These are phyloP conservation scores for Lipomyces sp. DNA, from an alignment of 805 yeast species.

Conservation along the genomic window DNA sequence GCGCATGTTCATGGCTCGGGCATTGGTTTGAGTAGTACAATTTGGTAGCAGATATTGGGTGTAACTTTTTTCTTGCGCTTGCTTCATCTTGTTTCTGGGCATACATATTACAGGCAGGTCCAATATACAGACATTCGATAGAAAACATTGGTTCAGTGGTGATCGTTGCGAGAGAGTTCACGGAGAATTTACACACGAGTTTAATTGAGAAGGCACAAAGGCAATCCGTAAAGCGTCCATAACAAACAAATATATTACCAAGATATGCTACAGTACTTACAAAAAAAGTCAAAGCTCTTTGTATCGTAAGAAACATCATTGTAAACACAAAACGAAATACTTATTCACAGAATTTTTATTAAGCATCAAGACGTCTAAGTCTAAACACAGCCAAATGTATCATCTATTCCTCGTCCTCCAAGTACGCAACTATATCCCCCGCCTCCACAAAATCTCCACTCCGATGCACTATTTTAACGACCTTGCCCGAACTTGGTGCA, in stretches of 20 bases:
- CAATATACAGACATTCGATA: neutral
- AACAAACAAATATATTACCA: too few species aligned
- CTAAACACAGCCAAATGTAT: too few species aligned
- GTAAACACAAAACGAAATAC: too few species aligned
- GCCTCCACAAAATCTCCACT: constrained; percentile 98
- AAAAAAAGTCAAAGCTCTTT: too few species aligned
- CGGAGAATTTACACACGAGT: too few species aligned
- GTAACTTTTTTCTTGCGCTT: neutral
- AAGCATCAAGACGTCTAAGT: neutral
- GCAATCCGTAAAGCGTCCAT: too few species aligned
- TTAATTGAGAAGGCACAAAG: too few species aligned
- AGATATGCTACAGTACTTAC: too few species aligned
- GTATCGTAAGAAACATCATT: too few species aligned
- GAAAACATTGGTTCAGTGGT: neutral
- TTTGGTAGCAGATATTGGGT: neutral
- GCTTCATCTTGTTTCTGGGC: neutral
- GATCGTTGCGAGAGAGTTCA: too few species aligned
- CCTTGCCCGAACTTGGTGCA: constrained; percentile 70
- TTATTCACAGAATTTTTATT: neutral
- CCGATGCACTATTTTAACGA: constrained; percentile 69
- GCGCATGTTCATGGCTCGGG: neutral
- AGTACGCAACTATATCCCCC: constrained; percentile 90
- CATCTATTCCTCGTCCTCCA: constrained; percentile 40
- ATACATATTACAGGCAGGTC: constrained; percentile 1
- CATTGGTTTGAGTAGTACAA: neutral